Conservation (phyloP, 2,329 filamentous ascomycete genomes). For the Botrytis fabae region DNA sequence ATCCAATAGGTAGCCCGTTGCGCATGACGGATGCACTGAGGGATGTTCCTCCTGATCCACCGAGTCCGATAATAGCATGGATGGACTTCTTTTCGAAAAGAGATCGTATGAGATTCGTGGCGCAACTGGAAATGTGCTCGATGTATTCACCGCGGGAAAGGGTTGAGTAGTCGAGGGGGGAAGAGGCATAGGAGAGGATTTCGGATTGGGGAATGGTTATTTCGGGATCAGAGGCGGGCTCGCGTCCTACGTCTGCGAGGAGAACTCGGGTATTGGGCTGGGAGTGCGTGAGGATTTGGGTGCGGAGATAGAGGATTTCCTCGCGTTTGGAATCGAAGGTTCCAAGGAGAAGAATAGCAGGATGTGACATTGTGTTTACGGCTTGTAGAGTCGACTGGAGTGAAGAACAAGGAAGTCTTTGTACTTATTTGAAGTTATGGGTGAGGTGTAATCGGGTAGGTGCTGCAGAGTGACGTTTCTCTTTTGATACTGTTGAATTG, state of each 20-base stretch:
- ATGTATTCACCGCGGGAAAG: conserved; percentile 57
- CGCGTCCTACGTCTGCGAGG: conserved; percentile 58
- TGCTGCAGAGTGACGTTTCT: not conserved
- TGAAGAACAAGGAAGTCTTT: not conserved
- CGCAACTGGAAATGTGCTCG: conserved; percentile 53
- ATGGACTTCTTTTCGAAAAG: conserved; percentile 46
- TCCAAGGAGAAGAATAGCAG: conserved; percentile 54
- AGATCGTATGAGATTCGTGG: conserved; percentile 45
- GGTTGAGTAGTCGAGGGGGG: conserved; percentile 39
- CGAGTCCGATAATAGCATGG: conserved; percentile 59
- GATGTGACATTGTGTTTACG: conserved; percentile 38
- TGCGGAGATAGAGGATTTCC: conserved; percentile 56
- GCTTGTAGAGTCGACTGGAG: not conserved
- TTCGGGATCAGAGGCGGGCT: conserved; percentile 43
- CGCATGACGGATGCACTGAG: conserved; percentile 63
- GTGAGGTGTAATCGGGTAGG: not conserved
- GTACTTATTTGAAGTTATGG: not conserved
- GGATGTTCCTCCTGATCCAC: conserved; percentile 63
- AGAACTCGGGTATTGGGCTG: conserved; percentile 42
- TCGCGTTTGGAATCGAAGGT: conserved; percentile 65
- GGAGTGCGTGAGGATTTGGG: conserved; percentile 43
- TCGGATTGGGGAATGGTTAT: conserved; percentile 51
- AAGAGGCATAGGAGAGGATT: conserved; percentile 44
- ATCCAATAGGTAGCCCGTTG: conserved; percentile 59
- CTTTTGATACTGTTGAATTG: not conserved